A percentile compares a stretch with the other conserved stretches of the same genome.
Conservation (phyloP, 1,284 basidiomycete species). For the Vanrija sp. region DNA sequence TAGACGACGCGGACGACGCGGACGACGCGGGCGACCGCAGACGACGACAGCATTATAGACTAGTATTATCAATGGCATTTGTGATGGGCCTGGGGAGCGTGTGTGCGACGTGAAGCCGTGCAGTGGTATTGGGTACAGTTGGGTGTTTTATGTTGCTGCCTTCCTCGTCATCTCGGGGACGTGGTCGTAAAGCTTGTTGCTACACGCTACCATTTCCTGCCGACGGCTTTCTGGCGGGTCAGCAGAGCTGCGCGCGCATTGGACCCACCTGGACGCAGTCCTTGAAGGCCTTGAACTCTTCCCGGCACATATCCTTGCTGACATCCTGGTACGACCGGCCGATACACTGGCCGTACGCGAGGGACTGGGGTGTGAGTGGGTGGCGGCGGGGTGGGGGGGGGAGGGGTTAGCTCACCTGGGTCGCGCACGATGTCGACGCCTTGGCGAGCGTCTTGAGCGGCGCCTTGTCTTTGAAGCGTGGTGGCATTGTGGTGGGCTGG, state of each 20-base stretch:
- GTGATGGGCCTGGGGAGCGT: not conserved
- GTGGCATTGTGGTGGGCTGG: conserved; percentile 13
- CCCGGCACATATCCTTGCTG: conserved; percentile 48
- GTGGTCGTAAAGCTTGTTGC: too few species aligned
- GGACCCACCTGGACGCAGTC: conserved; percentile 49
- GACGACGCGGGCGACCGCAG: not conserved
- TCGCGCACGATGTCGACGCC: conserved; percentile 40
- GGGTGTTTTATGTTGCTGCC: not conserved
- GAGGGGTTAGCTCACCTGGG: conserved; percentile 27
- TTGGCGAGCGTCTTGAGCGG: conserved; percentile 45
- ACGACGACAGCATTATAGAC: conserved; percentile 3
- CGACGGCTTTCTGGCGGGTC: conserved; percentile 35
- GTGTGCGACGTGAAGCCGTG: not conserved
- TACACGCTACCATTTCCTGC: conserved; percentile 37
- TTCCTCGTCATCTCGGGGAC: not conserved
- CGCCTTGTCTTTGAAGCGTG: conserved; percentile 38
- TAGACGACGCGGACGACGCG: not conserved
- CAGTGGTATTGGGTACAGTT: not conserved
- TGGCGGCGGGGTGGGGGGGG: not conserved
- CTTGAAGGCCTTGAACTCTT: conserved; percentile 51
- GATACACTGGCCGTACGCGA: conserved; percentile 51
- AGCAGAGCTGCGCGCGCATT: not conserved
- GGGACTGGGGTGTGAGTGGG: conserved; percentile 33
- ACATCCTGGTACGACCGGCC: conserved; percentile 49
- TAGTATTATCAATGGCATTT: not conserved